A percentile compares a stretch with the other conserved stretches of the same genome.
Conservation (phyloP, 495 filamentous ascomycete species). For the Poronia punctata region DNA sequence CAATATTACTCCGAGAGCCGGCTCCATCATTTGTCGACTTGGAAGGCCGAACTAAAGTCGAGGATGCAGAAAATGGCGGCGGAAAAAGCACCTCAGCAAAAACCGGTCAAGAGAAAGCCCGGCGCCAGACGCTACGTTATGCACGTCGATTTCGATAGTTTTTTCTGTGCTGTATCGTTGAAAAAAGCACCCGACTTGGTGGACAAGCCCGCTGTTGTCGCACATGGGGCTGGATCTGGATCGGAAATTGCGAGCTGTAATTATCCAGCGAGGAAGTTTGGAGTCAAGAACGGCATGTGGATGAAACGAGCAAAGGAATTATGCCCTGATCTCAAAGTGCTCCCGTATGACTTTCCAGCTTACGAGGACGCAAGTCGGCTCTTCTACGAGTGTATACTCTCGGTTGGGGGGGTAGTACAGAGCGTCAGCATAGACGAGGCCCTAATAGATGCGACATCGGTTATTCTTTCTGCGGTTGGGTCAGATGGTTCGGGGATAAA, state of each 20-base stretch:
- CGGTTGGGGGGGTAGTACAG: slow-evolving; percentile 74
- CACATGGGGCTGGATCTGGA: slow-evolving; percentile 75
- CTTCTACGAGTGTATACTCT: slow-evolving; percentile 82
- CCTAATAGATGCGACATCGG: slow-evolving; percentile 65
- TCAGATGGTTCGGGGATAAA: slow-evolving; percentile 59
- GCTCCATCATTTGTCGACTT: slow-evolving; percentile 87
- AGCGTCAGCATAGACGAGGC: slow-evolving; percentile 97
- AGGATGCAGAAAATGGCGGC: slow-evolving; percentile 71
- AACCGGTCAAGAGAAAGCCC: slow-evolving; percentile 34
- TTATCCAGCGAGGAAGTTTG: slow-evolving; percentile 77
- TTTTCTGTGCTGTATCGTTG: slow-evolving; percentile 90
- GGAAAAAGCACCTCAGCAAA: slow-evolving; percentile 43
- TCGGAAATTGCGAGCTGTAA: slow-evolving; percentile 98
- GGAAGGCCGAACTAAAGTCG: slow-evolving; percentile 90
- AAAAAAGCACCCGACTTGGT: slow-evolving; percentile 64
- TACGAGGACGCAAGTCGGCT: slow-evolving; percentile 87
- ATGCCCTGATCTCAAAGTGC: slow-evolving; percentile 75
- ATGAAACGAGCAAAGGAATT: slow-evolving; percentile 82
- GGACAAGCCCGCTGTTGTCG: slow-evolving; percentile 82
- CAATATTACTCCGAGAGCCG: slow-evolving; percentile 92
- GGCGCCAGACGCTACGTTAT: slow-evolving; percentile 76
- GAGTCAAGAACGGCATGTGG: slow-evolving; percentile 98
- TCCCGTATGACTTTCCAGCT: slow-evolving; percentile 88
- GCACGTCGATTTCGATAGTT: slow-evolving; percentile 96
- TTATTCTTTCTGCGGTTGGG: slow-evolving; percentile 59